Evolutionary conservation across 495 filamentous ascomycete genomes (phyloP), one percentile per base, ranked within the genome.

Genomic region (Sordaria brevicollis): DNA sequence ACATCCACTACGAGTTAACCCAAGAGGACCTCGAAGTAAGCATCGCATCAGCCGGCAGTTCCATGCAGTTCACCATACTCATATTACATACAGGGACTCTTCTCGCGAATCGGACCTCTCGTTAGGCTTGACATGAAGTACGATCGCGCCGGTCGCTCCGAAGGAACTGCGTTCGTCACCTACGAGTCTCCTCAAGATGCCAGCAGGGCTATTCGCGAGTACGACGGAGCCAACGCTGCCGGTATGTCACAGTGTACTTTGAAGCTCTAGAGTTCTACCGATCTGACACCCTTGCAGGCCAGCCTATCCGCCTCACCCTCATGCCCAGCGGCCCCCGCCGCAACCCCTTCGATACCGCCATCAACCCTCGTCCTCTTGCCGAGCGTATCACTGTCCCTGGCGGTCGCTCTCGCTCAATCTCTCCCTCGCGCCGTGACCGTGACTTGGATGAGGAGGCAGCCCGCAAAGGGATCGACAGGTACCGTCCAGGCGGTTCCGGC

Each of bases 1-100:
- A 97, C 77, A 81, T 97, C 65, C 94, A 97, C 80, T 97, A 96
- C 80, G 94, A 97, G 49, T 86, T 97, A 68, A 93, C 91, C 31
- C 90, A 94, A 79, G 88, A 88, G 35, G 94, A 97, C 76, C 86
- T 97, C 66, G 85, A 92, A 76, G 94, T 94, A 86, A 66, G 82
- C 70, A 17, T 49, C 7, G 35, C 19, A 15, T 13, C 35, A 7
- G 33, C 34, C 21, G 15, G 43, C 65, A 65, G 25, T 17, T 57
- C 1, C 5, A 17, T 29, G 33, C 6, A 8, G 25, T 17, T 33
- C n/a, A 35, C 33, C 35, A 68, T 76, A 65, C 75, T 73, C 11
- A 39, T n/a, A n/a, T 8, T 65, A 65, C 43, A 62, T 62, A 10
- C 75, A 97, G 94, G 91, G 88, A 36, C 87, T 97, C 38, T 97